Percentiles rank a stretch among this genome's conserved stretches.
Evolutionary conservation across 2,329 filamentous ascomycete species (phyloP).

Genomic region (Myriosclerotinia duriaeana): DNA sequence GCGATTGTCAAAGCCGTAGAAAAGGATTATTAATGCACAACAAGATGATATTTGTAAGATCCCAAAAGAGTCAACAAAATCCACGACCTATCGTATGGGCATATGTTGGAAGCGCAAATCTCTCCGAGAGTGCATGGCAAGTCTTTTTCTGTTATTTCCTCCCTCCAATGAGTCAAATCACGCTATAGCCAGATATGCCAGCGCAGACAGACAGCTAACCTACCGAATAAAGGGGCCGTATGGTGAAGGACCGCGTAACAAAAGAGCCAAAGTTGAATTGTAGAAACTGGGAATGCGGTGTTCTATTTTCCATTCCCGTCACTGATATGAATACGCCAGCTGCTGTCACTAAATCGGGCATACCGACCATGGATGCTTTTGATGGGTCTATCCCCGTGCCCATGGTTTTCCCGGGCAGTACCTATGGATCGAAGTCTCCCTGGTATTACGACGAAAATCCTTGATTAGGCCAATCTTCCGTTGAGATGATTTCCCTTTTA

Average conservation of each 20-base stretch:
- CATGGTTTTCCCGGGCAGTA: conserved; percentile 58
- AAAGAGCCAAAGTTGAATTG: conserved; percentile 74
- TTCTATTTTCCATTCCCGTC: conserved; percentile 58
- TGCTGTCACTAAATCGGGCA: conserved; percentile 15
- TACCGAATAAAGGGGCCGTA: conserved; percentile 62
- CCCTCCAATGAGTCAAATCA: neutral
- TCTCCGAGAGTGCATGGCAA: conserved; percentile 91
- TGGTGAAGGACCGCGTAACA: conserved; percentile 67
- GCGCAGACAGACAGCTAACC: conserved; percentile 10
- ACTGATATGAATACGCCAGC: conserved; percentile 5
- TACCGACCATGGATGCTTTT: conserved; percentile 48
- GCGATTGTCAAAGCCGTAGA: conserved; percentile 72
- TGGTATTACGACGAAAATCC: conserved; percentile 36
- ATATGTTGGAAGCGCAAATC: conserved; percentile 87
- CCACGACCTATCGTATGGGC: conserved; percentile 60
- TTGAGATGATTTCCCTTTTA: conserved; percentile 16
- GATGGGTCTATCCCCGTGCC: conserved; percentile 59
- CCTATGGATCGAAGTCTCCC: conserved; percentile 36
- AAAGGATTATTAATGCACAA: conserved; percentile 80
- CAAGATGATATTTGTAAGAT: conserved; percentile 65
- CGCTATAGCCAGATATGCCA: neutral
- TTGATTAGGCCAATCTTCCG: conserved; percentile 16
- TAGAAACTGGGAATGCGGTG: conserved; percentile 95
- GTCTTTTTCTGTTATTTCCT: conserved; percentile 37
- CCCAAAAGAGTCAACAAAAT: conserved; percentile 11